Evolutionary conservation across 352 stramenopile species (phyloP).

Genomic region (Globisporangium splendens): DNA sequence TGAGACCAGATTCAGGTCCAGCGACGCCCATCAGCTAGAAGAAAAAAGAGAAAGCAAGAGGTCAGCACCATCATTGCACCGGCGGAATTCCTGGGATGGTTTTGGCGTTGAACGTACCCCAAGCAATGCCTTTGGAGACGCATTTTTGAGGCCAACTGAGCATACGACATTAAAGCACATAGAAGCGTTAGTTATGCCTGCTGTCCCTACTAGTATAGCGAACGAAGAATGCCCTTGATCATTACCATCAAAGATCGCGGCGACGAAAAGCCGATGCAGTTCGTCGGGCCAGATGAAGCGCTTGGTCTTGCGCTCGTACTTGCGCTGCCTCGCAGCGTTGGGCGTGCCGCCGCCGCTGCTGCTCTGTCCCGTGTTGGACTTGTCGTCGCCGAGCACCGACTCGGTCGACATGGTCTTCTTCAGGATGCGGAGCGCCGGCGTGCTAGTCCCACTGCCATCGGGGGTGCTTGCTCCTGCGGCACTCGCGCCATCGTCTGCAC

Average conservation of each 20-base stretch:
- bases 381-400: slow-evolving; percentile 16
- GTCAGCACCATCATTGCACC: neutral
- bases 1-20: slow-evolving; percentile 55
- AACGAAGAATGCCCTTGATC: too few relatives aligned
- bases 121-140: slow-evolving; percentile 79
- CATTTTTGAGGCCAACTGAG: slow-evolving; percentile 84
- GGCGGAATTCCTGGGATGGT: too few relatives aligned
- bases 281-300: slow-evolving; percentile 88
- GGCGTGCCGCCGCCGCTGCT: slow-evolving; percentile 21
- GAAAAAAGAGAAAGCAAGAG: slow-evolving; percentile 9
- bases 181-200: too few relatives aligned
- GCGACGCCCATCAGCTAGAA: slow-evolving; percentile 65
- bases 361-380: slow-evolving; percentile 6
- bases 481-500: neutral
- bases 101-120: slow-evolving; percentile 26
- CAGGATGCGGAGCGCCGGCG: slow-evolving; percentile 2
- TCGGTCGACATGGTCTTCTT: slow-evolving; percentile 21
- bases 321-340: slow-evolving; percentile 42
- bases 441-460: too few relatives aligned
- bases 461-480: neutral
- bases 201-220: neutral
- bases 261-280: slow-evolving; percentile 84
- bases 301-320: slow-evolving; percentile 88
- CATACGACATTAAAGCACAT: neutral
- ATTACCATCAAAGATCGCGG: slow-evolving; percentile 82